A percentile compares a stretch with the other conserved stretches of the same genome.
These are phyloP conservation scores for Aspergillus nidulans DNA, from an alignment of 495 filamentous ascomycete genomes.

Conservation along the genomic window DNA sequence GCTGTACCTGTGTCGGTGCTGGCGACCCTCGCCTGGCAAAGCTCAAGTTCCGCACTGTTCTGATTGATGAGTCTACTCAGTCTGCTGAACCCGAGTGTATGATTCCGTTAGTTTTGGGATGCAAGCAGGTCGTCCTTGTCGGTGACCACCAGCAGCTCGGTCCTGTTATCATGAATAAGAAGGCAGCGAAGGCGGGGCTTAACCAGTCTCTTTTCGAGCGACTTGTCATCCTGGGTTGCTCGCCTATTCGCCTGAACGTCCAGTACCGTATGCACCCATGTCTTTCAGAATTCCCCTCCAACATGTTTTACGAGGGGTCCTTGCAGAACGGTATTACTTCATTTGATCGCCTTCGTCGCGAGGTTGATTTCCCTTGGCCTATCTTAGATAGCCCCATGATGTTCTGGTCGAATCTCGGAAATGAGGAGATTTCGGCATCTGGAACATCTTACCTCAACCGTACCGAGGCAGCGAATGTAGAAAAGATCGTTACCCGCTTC, in stretches of 20 bases:
- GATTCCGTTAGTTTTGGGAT: conserved; percentile 96
- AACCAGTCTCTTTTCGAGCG: conserved; percentile 98
- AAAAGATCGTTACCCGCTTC: conserved; percentile 97
- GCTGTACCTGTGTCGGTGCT: conserved; percentile 97
- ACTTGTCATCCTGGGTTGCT: conserved; percentile 86
- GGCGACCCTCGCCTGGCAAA: conserved; percentile 93
- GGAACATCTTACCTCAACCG: conserved; percentile 98
- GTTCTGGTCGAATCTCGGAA: conserved; percentile 99
- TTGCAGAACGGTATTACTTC: conserved; percentile 96
- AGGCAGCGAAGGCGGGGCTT: conserved; percentile 93
- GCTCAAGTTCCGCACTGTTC: conserved; percentile 94
- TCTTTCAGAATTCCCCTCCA: conserved; percentile 95
- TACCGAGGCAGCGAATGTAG: conserved; percentile 93
- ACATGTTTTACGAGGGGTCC: conserved; percentile 99
- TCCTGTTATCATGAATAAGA: conserved; percentile 99
- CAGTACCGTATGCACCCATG: conserved; percentile 99
- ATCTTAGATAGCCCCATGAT: conserved; percentile 95
- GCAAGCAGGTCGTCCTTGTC: conserved; percentile 97
- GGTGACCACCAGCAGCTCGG: conserved; percentile 98
- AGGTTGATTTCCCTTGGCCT: conserved; percentile 98
- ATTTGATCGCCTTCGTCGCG: conserved; percentile 78
- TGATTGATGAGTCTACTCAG: conserved; percentile 98
- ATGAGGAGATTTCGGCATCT: conserved; percentile 95
- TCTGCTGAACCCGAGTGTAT: conserved; percentile 99
- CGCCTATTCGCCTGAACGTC: conserved; percentile 89